These are phyloP conservation scores for Penicillium palitans DNA, from an alignment of 2,329 filamentous ascomycete species.

Conservation along the genomic window DNA sequence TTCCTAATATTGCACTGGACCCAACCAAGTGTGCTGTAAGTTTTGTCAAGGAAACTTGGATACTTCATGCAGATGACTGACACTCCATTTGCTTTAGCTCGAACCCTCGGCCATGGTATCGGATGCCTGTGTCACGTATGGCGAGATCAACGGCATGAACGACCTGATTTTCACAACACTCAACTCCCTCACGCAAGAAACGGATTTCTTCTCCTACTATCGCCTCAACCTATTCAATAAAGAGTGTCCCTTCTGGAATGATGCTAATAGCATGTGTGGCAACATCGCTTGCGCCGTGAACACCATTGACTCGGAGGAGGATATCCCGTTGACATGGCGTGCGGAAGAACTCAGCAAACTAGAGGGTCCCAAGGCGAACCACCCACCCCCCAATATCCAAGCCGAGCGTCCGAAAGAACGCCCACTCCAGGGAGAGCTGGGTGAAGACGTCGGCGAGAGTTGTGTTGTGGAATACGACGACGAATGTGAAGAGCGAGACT, in stretches of 20 bases:
- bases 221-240: conserved; percentile 93
- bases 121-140: conserved; percentile 92
- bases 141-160: conserved; percentile 84
- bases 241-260: conserved; percentile 93
- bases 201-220: conserved; percentile 98
- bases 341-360: conserved; percentile 89
- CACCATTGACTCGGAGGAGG: conserved; percentile 91
- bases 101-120: conserved; percentile 85
- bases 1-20: conserved; percentile 41
- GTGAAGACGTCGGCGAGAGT: conserved; percentile 86
- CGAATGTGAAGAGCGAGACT: conserved; percentile 94
- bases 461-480: conserved; percentile 98
- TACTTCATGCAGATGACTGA: conserved; percentile 4
- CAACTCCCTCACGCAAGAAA: conserved; percentile 76
- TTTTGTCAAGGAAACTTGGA: conserved; percentile 13
- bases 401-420: conserved; percentile 65
- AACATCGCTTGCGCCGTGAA: conserved; percentile 96
- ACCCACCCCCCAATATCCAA: conserved; percentile 75
- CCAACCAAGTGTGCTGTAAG: conserved; percentile 57
- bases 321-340: conserved; percentile 88
- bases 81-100: conserved; percentile 59
- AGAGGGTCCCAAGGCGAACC: conserved; percentile 84
- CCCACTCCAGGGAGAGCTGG: conserved; percentile 78
- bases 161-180: conserved; percentile 71
- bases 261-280: conserved; percentile 89